phyloP scores from a whole-genome alignment of 352 stramenopile species.

The Phytophthora podocarpi region DNA sequence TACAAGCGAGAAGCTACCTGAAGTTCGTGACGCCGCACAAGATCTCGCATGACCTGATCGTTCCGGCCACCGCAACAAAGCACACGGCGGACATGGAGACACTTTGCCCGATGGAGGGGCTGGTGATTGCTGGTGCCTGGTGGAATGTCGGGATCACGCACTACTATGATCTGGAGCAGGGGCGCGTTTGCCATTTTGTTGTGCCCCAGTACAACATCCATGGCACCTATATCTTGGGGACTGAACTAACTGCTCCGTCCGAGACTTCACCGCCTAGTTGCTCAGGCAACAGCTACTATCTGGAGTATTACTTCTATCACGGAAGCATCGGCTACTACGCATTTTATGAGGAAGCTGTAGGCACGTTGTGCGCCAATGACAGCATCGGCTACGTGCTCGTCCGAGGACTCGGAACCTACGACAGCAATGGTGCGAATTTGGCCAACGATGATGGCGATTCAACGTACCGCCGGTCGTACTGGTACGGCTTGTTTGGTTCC shows the following conservation, averaged over 20 bases:
- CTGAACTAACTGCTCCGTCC: constrained; percentile 1
- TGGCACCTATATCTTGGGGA: constrained; percentile 24
- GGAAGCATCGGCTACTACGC: constrained; percentile 34
- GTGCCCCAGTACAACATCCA: constrained; percentile 37
- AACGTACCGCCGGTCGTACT: constrained; percentile 28
- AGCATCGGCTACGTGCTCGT: constrained; percentile 37
- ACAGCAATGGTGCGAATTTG: constrained; percentile 29
- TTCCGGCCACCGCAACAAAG: constrained; percentile 4
- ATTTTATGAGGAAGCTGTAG: constrained; percentile 37
- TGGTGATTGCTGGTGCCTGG: constrained; percentile 36
- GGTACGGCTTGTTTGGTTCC: constrained; percentile 28
- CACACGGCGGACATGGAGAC: constrained; percentile 15
- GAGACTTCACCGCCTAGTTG: constrained; percentile 9
- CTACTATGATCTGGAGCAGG: constrained; percentile 24
- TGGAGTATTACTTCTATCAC: constrained; percentile 42
- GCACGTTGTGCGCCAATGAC: constrained; percentile 26
- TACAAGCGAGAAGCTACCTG: constrained; percentile 37
- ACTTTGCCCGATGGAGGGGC: constrained; percentile 25
- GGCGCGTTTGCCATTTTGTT: constrained; percentile 34
- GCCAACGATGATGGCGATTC: constrained; percentile 18
- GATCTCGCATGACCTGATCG: constrained; percentile 29
- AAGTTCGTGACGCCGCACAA: constrained; percentile 38
- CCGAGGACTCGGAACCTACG: constrained; percentile 27
- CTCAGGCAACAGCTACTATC: constrained; percentile 18
- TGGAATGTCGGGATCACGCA: constrained; percentile 33